Evolutionary conservation across 2,329 filamentous ascomycete genomes (phyloP), one percentile per base, ranked within the genome.

Genomic region (Penicillium sumatraense): DNA sequence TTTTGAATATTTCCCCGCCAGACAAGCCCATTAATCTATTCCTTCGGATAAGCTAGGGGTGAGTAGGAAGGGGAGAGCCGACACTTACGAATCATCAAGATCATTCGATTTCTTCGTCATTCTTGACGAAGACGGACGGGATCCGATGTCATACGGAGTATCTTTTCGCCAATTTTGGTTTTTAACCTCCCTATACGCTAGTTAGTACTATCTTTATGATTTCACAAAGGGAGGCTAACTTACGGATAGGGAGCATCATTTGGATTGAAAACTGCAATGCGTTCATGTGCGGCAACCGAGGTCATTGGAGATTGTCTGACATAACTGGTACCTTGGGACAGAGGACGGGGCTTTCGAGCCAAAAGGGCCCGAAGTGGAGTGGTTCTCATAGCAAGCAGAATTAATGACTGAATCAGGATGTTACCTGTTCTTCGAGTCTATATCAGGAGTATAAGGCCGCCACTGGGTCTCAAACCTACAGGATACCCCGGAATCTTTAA

Each of bases 1-100:
- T 93, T 76, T 98, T 93, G 78, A 98, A 96, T 67, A 98, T 97
- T 77, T 97, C 89, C 72, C 95, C 95, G 72, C 95, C 93, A 47
- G 86, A 96, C 83, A 93, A 93, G 61, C 93, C 93, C 70, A 98
- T 91, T 76, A 98, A 72, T 29, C 27, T 96, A 57, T 88, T 91
- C 63, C 52, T 49, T 49, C 16, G 33, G 16, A 16, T 40, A 46
- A 38, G 27, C 24, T 21, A 24, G 23, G 14, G n/a, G 38, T 26
- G 14, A 13, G 35, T 26, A 7, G 35, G 21, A 29, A 24, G 36
- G 29, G 11, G 38, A 48, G 13, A 7, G n/a, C n/a, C n/a, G n/a
- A 21, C 51, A 82, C 88, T 64, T 87, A 91, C 88, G 89, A 92
- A 74, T 93, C 89, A 74, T 93, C 89, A 82, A 92, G 87, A 59